Evolutionary conservation across 2,329 filamentous ascomycete species (phyloP).

Genomic region (Microdochium bolleyi): DNA sequence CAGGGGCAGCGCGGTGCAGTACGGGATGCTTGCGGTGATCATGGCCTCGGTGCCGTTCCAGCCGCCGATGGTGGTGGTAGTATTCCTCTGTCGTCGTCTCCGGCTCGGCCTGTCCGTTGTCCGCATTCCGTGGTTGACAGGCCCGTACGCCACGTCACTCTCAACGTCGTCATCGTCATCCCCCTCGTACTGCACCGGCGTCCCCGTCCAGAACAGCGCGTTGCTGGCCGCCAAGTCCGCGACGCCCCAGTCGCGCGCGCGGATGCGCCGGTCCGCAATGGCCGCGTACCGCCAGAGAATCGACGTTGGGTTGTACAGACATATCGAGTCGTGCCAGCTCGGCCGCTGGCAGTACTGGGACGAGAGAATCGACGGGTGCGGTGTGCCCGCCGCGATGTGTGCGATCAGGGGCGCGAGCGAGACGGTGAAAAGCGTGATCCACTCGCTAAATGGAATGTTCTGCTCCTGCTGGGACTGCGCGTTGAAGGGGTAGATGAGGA

Average conservation of each 20-base stretch:
- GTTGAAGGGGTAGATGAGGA: neutral
- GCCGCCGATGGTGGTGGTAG: constrained; percentile 2
- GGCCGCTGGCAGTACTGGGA: constrained; percentile 5
- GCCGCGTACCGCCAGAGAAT: constrained; percentile 27
- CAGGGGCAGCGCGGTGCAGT: constrained; percentile 9
- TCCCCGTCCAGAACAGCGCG: constrained; percentile 23
- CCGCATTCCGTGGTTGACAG: neutral
- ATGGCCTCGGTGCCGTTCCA: constrained; percentile 25
- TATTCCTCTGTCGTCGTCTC: neutral
- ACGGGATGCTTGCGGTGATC: constrained; percentile 5
- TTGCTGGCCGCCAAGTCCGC: constrained; percentile 21
- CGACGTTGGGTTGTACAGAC: constrained; percentile 24
- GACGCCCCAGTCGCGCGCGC: constrained; percentile 16
- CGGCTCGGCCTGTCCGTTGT: neutral
- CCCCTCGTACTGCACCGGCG: neutral
- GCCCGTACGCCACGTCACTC: neutral
- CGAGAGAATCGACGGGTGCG: neutral
- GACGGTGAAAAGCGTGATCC: neutral
- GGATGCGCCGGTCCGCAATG: constrained; percentile 22
- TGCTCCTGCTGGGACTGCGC: neutral
- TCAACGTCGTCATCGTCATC: neutral
- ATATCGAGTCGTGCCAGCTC: constrained; percentile 19
- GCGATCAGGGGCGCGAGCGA: neutral
- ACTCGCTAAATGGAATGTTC: neutral
- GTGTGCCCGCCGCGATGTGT: neutral